These are phyloP conservation scores for Fusarium sulawesiense DNA, from an alignment of 2,329 filamentous ascomycete species.

Conservation along the genomic window DNA sequence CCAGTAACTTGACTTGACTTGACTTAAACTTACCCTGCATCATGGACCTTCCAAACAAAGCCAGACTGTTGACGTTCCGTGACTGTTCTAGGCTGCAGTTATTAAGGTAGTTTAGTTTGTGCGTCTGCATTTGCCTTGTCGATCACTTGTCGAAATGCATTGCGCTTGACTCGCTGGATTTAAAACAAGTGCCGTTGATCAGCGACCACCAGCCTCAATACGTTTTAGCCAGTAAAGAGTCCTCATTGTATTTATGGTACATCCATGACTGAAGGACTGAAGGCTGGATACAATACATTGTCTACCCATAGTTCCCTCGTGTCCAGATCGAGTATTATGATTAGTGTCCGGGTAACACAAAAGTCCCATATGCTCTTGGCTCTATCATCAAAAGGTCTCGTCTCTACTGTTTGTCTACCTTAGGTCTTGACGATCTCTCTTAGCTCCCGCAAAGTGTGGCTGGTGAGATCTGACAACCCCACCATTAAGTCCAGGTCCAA, in stretches of 20 bases:
- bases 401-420: not conserved
- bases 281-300: not conserved
- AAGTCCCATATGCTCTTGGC: not conserved
- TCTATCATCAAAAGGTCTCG: not conserved
- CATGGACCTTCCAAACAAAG: not conserved
- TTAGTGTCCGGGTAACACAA: not conserved
- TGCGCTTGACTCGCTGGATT: not conserved
- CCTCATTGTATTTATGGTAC: not conserved
- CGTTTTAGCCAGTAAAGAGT: not conserved
- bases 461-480: constrained; percentile 34
- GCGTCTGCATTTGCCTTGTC: not conserved
- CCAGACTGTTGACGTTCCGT: not conserved
- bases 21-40: constrained; percentile 14
- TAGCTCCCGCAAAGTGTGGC: constrained; percentile 39
- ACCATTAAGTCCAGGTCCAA: not conserved
- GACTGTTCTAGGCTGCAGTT: not conserved
- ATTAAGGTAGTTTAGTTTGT: not conserved
- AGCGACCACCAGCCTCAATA: not conserved
- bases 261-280: not conserved
- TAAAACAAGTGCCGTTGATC: constrained; percentile 22
- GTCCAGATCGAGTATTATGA: not conserved
- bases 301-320: no score
- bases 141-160: not conserved
- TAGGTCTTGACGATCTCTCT: constrained; percentile 17
- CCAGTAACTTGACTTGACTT: not conserved